Percentiles rank a stretch among this genome's conserved stretches.
These are phyloP conservation scores for Gracilaria gracilis DNA, from an alignment of 23 red algal genomes.

Conservation along the genomic window DNA sequence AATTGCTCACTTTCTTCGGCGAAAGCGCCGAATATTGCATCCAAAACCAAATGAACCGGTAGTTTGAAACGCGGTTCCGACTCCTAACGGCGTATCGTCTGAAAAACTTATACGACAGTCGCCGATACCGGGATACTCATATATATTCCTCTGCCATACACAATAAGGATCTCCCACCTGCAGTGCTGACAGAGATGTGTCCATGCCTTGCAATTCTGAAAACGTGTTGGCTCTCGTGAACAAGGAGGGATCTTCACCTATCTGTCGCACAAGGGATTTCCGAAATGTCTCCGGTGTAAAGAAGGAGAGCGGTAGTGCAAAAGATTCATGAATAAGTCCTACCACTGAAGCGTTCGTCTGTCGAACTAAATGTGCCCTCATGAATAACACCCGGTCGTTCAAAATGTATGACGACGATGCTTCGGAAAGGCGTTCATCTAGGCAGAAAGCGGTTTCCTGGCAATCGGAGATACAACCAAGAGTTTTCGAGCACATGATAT, in stretches of 20 bases:
- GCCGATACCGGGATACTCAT: not conserved
- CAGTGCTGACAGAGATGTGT: slow-evolving; percentile 8
- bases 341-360: slow-evolving; percentile 24
- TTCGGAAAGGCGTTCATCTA: not conserved
- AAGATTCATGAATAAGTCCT: slow-evolving; percentile 14
- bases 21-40: not conserved
- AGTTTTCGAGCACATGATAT: slow-evolving; percentile 18
- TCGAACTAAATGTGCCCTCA: slow-evolving; percentile 17
- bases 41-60: slow-evolving; percentile 18
- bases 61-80: not conserved
- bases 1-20: not conserved
- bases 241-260: not conserved
- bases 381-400: slow-evolving; percentile 28
- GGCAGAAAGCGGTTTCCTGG: not conserved
- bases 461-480: slow-evolving; percentile 39
- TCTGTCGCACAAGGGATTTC: not conserved
- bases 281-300: slow-evolving; percentile 9
- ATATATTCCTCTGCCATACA: slow-evolving; percentile 4
- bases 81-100: not conserved
- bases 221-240: not conserved
- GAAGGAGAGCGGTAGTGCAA: slow-evolving; percentile 21
- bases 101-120: not conserved
- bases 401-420: slow-evolving; percentile 30
- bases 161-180: slow-evolving; percentile 23
- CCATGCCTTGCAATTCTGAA: slow-evolving; percentile 13